These are phyloP conservation scores for Ichthyophthirius multifiliis DNA, from an alignment of 169 alveolate species.

Conservation along the genomic window DNA sequence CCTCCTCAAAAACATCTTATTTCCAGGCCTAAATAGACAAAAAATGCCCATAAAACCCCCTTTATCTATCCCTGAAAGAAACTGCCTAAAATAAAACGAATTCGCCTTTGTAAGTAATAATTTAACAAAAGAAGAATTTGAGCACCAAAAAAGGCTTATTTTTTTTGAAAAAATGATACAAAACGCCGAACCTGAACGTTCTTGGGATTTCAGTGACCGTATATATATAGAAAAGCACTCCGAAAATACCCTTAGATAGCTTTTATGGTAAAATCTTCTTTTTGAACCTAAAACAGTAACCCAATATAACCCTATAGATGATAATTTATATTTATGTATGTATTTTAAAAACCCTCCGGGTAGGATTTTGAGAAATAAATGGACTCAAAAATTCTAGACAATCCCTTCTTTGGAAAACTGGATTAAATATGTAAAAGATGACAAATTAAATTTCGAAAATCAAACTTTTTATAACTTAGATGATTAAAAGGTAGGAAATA, in stretches of 20 bases:
- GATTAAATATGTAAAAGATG: constrained; percentile 32
- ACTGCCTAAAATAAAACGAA: constrained; percentile 44
- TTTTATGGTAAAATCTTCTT: constrained; percentile 22
- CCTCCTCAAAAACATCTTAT: constrained; percentile 24
- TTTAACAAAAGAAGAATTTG: constrained; percentile 36
- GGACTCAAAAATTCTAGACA: constrained; percentile 54
- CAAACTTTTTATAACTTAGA: constrained; percentile 48
- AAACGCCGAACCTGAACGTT: constrained; percentile 53
- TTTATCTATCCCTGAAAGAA: constrained; percentile 57
- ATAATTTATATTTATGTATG: constrained; percentile 50
- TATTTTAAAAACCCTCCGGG: constrained; percentile 73
- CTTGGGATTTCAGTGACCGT: constrained; percentile 60
- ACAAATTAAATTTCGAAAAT: not conserved
- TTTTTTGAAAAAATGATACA: constrained; percentile 52
- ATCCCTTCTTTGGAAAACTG: constrained; percentile 55
- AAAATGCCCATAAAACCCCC: constrained; percentile 71
- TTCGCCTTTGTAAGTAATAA: constrained; percentile 56
- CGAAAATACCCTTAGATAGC: constrained; percentile 33
- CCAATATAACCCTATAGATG: constrained; percentile 52
- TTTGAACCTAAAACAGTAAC: constrained; percentile 57
- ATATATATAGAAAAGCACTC: constrained; percentile 50
- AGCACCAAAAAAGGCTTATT: constrained; percentile 44
- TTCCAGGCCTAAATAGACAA: constrained; percentile 68
- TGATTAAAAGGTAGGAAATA: constrained; percentile 51
- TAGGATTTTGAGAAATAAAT: constrained; percentile 54